These are phyloP conservation scores for Pythium angustatum DNA, from an alignment of 352 stramenopile species.

Conservation along the genomic window DNA sequence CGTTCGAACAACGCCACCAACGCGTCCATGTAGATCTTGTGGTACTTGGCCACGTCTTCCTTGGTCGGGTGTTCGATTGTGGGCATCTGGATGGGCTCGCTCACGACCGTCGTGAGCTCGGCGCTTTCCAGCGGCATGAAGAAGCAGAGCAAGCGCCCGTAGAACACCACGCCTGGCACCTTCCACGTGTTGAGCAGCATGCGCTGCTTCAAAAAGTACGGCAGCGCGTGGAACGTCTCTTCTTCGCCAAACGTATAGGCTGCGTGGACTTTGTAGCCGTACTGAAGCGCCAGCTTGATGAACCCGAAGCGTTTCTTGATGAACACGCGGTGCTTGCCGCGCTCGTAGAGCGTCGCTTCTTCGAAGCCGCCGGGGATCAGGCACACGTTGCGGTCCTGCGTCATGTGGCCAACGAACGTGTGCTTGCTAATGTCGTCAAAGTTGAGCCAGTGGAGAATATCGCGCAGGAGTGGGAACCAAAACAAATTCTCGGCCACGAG, in stretches of 20 bases:
- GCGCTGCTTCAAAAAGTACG: constrained; percentile 73
- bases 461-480: constrained; percentile 63
- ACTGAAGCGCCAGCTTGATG: constrained; percentile 91
- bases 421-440: constrained; percentile 52
- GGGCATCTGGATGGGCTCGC: constrained; percentile 83
- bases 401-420: constrained; percentile 58
- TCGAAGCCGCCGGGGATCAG: constrained; percentile 93
- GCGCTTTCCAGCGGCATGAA: constrained; percentile 79
- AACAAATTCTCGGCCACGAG: constrained; percentile 72
- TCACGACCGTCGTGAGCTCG: constrained; percentile 88
- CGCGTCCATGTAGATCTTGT: constrained; percentile 83
- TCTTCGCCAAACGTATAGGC: constrained; percentile 94
- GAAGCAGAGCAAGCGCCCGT: constrained; percentile 71
- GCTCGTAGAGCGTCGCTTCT: constrained; percentile 89
- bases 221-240: constrained; percentile 84
- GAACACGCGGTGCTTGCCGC: constrained; percentile 86
- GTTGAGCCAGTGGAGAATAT: constrained; percentile 72
- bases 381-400: constrained; percentile 56
- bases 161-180: constrained; percentile 81
- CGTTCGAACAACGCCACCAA: constrained; percentile 88
- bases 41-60: constrained; percentile 88
- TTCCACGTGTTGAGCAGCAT: constrained; percentile 84
- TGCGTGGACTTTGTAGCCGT: constrained; percentile 88
- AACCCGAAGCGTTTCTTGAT: constrained; percentile 92
- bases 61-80: constrained; percentile 83